Conservation (phyloP, 805 yeast genomes). For the Candida dajiaensis region DNA sequence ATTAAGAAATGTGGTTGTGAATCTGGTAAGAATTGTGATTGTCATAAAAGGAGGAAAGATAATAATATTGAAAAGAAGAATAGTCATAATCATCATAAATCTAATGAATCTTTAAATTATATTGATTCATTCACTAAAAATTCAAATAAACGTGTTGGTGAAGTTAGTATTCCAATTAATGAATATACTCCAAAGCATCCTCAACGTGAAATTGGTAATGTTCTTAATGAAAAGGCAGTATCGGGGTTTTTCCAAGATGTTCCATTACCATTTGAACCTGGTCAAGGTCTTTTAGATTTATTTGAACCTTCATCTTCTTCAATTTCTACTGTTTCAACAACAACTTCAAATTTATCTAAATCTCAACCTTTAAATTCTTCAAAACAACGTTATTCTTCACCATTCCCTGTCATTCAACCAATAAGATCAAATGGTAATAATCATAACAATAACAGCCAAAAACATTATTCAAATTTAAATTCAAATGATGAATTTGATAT, state of each 20-base stretch:
- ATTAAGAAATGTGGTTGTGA: conserved; percentile 25
- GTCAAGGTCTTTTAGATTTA: conserved; percentile 36
- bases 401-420: not conserved
- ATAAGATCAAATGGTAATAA: not conserved
- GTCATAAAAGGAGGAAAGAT: conserved; percentile 20
- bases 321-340: not conserved
- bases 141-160: conserved; percentile 27
- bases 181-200: conserved; percentile 30
- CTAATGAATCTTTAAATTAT: not conserved
- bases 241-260: conserved; percentile 27
- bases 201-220: conserved; percentile 25
- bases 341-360: not conserved
- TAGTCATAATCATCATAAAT: too few relatives aligned
- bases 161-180: conserved; percentile 31
- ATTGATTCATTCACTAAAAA: not conserved
- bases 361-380: not conserved
- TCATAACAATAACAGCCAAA: not conserved
- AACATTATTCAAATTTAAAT: not conserved
- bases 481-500: not conserved
- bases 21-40: conserved; percentile 21
- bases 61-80: too few relatives aligned
- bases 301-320: conserved; percentile 15
- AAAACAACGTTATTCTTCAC: conserved; percentile 1
- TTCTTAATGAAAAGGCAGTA: conserved; percentile 16
- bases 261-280: conserved; percentile 28